These are phyloP conservation scores for Cyclocybe aegerita DNA, from an alignment of 768 basidiomycete genomes.

Conservation along the genomic window DNA sequence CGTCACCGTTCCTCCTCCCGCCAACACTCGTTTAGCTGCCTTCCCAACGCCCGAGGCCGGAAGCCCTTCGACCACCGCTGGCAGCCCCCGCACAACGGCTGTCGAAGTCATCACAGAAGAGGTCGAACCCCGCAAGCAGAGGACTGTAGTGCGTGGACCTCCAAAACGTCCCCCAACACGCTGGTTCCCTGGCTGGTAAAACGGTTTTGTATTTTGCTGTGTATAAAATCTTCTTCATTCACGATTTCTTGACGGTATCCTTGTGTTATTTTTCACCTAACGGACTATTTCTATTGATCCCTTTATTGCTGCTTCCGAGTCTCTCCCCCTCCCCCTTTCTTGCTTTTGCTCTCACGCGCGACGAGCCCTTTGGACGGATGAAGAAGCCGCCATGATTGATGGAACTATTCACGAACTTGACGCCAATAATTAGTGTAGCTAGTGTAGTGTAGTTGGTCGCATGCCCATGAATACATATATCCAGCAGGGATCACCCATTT, in stretches of 20 bases:
- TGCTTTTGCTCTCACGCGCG: slow-evolving; percentile 3
- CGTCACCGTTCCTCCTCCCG: slow-evolving; percentile 71
- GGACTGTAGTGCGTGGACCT: slow-evolving; percentile 42
- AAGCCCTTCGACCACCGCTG: slow-evolving; percentile 55
- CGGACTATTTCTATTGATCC: slow-evolving; percentile 11
- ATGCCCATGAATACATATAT: slow-evolving; percentile 3
- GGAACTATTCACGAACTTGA: slow-evolving; percentile 28
- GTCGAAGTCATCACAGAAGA: slow-evolving; percentile 69
- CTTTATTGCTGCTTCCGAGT: slow-evolving; percentile 15
- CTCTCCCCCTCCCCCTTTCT: slow-evolving; percentile 6
- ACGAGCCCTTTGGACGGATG: slow-evolving; percentile 25
- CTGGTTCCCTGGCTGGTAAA: slow-evolving; percentile 64
- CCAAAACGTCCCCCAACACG: slow-evolving; percentile 49
- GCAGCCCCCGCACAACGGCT: slow-evolving; percentile 73
- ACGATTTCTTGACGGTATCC: slow-evolving; percentile 34
- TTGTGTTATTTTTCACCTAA: slow-evolving; percentile 21
- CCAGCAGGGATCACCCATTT: slow-evolving; percentile 9
- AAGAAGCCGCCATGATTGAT: slow-evolving; percentile 23
- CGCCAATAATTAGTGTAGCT: slow-evolving; percentile 29
- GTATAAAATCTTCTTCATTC: slow-evolving; percentile 24
- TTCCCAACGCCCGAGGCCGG: slow-evolving; percentile 68
- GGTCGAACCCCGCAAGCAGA: slow-evolving; percentile 40
- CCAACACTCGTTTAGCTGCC: slow-evolving; percentile 75
- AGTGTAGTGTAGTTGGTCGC: slow-evolving; percentile 32
- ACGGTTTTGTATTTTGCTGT: slow-evolving; percentile 21